Base-by-base conservation (phyloP, 345 rosid genomes). In the Microcos paniculata region DNA sequence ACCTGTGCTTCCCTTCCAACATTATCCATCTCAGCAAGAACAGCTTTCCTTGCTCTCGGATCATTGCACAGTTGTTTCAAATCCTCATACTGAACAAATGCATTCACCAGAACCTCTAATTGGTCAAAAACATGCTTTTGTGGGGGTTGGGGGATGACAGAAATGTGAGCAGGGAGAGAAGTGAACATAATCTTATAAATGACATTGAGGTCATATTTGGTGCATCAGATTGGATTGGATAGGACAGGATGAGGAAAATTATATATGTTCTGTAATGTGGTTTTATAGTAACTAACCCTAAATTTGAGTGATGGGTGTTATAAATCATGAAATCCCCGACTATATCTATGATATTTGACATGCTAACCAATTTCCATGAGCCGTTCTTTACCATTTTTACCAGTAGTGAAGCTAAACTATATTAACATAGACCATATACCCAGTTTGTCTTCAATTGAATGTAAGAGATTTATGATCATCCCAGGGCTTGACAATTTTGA, bases 1-100 rank as follows among this genome's bases (percentile, higher is more conserved):
- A 92, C 98, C 97, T 85, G 88, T 5, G 87, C 91, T 77, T 94
- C 93, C 82, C 76, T 87, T 82, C 90, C 94, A 11, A 84, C 74
- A 6, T 16, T 76, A 76, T 94, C 93, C 97, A 92, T 90, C 70
- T 94, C 97, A 1, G 86, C 81, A 62, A 91, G 93, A 80, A 92
- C 98, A 42, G 88, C 89, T 18, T 84, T 84, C 73, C 85, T 80
- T 31, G 81, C 90, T 81, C 84, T 87, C 56, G 84, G 88, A 80
- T 92, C 89, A 45, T 84, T 83, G 87, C 97, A 91, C 65, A 92
- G 73, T 76, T 88, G 87, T 75, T 73, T 87, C 70, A 92, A 80
- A 86, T 83, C 73, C 79, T 90, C 91, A 57, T 83, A 80, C 98
- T 92, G 84, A 76, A 80, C 3, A 76, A 45, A 75, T 51, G 72